Percentiles rank a stretch among this genome's conserved stretches.
Evolutionary conservation across 2,329 filamentous ascomycete species (phyloP).

Genomic region (Periglandula ipomoeae): DNA sequence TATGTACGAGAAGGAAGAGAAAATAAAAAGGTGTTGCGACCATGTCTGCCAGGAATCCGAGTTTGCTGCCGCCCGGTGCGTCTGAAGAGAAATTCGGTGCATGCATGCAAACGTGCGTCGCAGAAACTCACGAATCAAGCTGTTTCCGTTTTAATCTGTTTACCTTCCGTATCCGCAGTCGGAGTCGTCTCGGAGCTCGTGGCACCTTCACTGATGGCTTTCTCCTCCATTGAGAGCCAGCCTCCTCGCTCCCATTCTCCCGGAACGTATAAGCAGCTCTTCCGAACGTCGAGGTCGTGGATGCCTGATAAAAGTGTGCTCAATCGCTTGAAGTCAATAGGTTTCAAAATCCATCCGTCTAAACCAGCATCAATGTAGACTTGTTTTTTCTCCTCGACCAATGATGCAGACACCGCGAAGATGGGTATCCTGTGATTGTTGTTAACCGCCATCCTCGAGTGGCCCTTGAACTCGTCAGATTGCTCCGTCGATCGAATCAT

Average conservation of each 20-base stretch:
- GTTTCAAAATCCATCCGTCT: slow-evolving; percentile 86
- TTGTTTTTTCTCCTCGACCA: slow-evolving; percentile 59
- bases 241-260: slow-evolving; percentile 80
- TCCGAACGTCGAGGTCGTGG: slow-evolving; percentile 46
- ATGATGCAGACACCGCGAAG: slow-evolving; percentile 78
- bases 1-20: not conserved
- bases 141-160: not conserved
- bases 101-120: too few relatives aligned
- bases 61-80: too few relatives aligned
- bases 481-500: slow-evolving; percentile 71
- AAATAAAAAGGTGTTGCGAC: too few relatives aligned
- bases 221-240: slow-evolving; percentile 50
- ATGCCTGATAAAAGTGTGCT: slow-evolving; percentile 62
- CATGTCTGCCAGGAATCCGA: too few relatives aligned
- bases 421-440: slow-evolving; percentile 70
- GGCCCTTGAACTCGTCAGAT: slow-evolving; percentile 31
- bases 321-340: slow-evolving; percentile 71
- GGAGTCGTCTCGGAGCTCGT: slow-evolving; percentile 19
- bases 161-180: slow-evolving; percentile 13
- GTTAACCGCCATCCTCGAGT: slow-evolving; percentile 48
- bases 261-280: slow-evolving; percentile 55
- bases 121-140: not conserved
- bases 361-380: slow-evolving; percentile 72
- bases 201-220: slow-evolving; percentile 4
- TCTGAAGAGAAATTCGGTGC: too few relatives aligned